Base-by-base conservation (phyloP, 495 filamentous ascomycete species). In the Massariosphaeria phaeospora region DNA sequence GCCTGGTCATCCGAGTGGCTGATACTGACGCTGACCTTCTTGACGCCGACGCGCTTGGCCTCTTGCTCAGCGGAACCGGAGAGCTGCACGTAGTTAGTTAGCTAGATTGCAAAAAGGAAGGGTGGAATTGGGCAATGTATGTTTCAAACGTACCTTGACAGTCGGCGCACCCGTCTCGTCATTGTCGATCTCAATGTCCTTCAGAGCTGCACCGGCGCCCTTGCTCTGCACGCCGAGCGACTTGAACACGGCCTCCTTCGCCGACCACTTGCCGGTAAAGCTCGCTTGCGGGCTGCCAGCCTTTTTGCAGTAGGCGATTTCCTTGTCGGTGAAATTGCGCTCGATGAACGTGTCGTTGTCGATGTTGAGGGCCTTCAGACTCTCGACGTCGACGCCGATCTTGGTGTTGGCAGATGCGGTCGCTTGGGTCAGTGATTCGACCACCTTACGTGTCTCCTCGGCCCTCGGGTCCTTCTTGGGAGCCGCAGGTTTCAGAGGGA, bases 211-310 rank as follows among this genome's bases (percentile, higher is more conserved):
- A 55, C 94, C 93, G 11, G 84, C 90, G 48, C 93, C 93, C 70
- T 86, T 83, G 67, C 88, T 80, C 59, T 77, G 69, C n/a, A 96
- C 88, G 34, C 89, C 88, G n/a, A 99, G 73, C 11, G 86, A 85
- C 78, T 99, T 99, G 75, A 99, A 99, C 3, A 99, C 89, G 3
- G 91, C 93, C 74, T 99, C 93, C 72, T 99, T 99, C 2, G 93
- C 93, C 59, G 83, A 88, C 93, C 93, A 99, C 51, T 88, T 81
- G 13, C 93, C 93, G 0, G 93, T 86, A 71, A 95, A 96, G 34
- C 85, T 88, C 41, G 88, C 82, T 62, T 89, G 87, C 1, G 89
- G 83, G 59, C 75, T 78, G 35, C 86, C 70, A 24, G 89, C 88
- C 66, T 85, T 83, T 45, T 74, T 78, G 75, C 94, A 97, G 72